Evolutionary conservation across 1,284 basidiomycete genomes (phyloP), one percentile per base, ranked within the genome.

Genomic region (Heterobasidion irregulare): DNA sequence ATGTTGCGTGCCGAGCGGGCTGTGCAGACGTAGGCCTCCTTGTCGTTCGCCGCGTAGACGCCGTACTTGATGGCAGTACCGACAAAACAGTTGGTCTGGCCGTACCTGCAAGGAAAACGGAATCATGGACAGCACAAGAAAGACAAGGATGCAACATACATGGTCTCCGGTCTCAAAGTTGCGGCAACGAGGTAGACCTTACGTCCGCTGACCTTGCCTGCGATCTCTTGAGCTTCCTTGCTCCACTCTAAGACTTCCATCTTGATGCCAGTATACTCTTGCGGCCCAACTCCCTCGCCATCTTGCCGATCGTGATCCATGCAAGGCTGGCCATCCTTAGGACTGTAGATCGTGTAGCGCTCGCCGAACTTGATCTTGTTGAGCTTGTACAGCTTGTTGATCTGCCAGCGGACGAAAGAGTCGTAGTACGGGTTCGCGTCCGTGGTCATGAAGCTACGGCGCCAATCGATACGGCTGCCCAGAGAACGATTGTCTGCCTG

Each of bases 281-380:
- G 94, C 7, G 97, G 96, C 15, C 93, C 93, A 56, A 97, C 76
- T 53, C 90, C 95, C 72, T 99, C 97, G 50, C 97, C 97, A 61
- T 94, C 93, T 56, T 86, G 83, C 60, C 97, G 91, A 70, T 99
- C 97, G 75, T 99, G 97, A 74, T 99, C 97, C 97, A 99, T 99
- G 70, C 97, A 99, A 1, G 97, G 96, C 69, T 99, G 97, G 8
- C 94, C 94, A 66, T 99, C 97, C 72, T 98, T 98, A n/a, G 94
- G 94, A 63, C 92, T 96, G 78, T 97, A 99, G 68, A 99, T 94
- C 45, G 97, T 99, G 73, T 98, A 97, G 48, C 97, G 88, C 75
- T 98, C 92, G 53, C 97, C 97, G 67, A 98, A 99, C 75, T 97
- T 96, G 77, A 98, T 92, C 72, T 94, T 94, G 41, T 89, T 86